Conservation (phyloP, 2,329 filamentous ascomycete genomes). For the Pseudocercospora eumusae region DNA sequence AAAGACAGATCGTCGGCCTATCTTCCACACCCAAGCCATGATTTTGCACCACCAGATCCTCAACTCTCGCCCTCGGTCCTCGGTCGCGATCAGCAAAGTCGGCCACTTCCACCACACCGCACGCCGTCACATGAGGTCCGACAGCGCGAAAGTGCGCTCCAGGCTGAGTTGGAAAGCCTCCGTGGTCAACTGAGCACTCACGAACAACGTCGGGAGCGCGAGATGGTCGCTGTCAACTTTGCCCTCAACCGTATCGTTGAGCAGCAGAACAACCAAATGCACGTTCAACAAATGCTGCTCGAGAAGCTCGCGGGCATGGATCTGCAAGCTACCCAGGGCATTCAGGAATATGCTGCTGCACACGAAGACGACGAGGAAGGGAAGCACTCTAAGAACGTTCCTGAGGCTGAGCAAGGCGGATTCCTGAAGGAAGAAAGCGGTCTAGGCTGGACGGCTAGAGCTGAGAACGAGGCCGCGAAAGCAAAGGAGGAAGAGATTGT, state of each 20-base stretch:
- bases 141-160: conserved; percentile 13
- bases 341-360: neutral
- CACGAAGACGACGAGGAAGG: neutral
- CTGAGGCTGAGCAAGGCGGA: neutral
- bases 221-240: conserved; percentile 15
- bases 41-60: neutral
- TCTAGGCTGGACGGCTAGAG: neutral
- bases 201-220: conserved; percentile 10
- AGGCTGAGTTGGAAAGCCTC: conserved; percentile 13
- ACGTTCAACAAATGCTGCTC: conserved; percentile 16
- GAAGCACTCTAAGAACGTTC: neutral
- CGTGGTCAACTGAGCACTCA: conserved; percentile 6
- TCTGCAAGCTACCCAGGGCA: conserved; percentile 2
- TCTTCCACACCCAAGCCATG: conserved; percentile 6
- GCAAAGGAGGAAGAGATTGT: neutral
- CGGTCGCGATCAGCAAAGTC: neutral
- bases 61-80: neutral
- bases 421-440: neutral
- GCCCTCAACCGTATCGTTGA: conserved; percentile 16
- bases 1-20: conserved; percentile 2
- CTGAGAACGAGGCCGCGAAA: neutral
- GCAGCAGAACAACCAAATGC: conserved; percentile 20
- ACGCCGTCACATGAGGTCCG: conserved; percentile 4
- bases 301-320: conserved; percentile 16
- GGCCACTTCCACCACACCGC: neutral